Conservation (phyloP, 1,284 basidiomycete genomes). For the Ustilago curta region DNA sequence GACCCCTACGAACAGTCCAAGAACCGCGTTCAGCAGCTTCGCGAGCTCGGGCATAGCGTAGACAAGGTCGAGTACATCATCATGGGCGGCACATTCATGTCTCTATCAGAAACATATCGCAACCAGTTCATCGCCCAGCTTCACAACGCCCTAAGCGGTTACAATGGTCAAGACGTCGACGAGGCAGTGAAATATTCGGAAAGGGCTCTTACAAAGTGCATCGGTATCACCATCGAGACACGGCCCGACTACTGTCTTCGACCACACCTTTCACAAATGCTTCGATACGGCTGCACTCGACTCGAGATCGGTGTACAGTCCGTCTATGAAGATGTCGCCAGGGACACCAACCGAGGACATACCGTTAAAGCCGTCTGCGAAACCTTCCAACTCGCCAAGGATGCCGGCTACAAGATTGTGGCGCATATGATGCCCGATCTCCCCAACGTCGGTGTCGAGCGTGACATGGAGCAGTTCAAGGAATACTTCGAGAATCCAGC, state of each 20-base stretch:
- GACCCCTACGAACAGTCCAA: constrained; percentile 98
- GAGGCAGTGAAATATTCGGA: constrained; percentile 99
- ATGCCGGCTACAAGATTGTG: constrained; percentile 96
- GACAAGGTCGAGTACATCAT: constrained; percentile 99
- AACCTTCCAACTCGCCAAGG: constrained; percentile 97
- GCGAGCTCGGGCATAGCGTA: constrained; percentile 92
- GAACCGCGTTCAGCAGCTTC: constrained; percentile 93
- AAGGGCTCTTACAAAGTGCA: constrained; percentile 96
- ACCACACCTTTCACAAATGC: constrained; percentile 98
- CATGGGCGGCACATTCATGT: constrained; percentile 99
- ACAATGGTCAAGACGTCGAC: constrained; percentile 89
- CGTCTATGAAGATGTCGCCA: constrained; percentile 98
- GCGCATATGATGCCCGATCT: constrained; percentile 74
- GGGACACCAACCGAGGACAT: constrained; percentile 94
- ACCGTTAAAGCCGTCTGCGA: constrained; percentile 97
- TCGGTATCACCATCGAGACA: constrained; percentile 99
- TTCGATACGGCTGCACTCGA: constrained; percentile 97
- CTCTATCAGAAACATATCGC: constrained; percentile 95
- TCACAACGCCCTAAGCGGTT: constrained; percentile 95
- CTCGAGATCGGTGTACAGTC: constrained; percentile 99
- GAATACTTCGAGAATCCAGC: constrained; percentile 98
- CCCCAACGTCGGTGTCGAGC: constrained; percentile 95
- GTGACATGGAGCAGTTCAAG: constrained; percentile 98
- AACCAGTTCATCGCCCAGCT: constrained; percentile 93
- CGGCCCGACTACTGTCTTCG: constrained; percentile 97